Evolutionary conservation across 176 grass and related monocot genomes (phyloP).

Genomic region (Oryza meridionalis): DNA sequence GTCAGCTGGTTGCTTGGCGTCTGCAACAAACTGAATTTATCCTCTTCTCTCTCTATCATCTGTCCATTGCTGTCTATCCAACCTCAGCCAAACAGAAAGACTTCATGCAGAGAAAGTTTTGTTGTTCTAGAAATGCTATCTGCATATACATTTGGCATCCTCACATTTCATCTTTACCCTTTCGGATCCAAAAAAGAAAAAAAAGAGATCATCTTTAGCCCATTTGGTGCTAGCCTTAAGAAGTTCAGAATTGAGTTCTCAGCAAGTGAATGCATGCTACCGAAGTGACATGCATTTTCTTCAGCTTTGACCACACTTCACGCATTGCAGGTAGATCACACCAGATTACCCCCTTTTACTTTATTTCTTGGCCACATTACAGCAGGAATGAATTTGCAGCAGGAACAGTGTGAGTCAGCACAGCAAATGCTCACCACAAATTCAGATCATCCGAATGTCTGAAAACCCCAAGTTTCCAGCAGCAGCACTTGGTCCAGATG

Average conservation of each 20-base stretch:
- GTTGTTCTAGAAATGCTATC: background rate
- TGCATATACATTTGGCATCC: background rate
- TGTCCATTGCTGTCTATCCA: background rate
- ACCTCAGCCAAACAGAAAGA: background rate
- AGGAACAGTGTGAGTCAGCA: background rate
- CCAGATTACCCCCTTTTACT: too few relatives aligned
- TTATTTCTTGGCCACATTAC: background rate
- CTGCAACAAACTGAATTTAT: background rate
- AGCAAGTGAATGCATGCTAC: background rate
- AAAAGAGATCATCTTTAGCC: too few relatives aligned
- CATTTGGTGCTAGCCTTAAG: background rate
- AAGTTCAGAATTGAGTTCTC: background rate
- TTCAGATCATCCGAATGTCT: background rate
- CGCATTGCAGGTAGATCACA: background rate
- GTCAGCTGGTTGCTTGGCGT: conserved; percentile 9
- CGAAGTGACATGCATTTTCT: background rate
- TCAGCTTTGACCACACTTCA: background rate
- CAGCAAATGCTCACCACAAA: background rate
- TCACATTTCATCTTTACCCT: background rate
- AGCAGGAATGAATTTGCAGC: background rate
- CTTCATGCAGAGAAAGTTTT: background rate
- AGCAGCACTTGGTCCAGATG: conserved; percentile 1
- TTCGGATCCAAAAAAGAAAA: too few relatives aligned
- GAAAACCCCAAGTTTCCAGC: background rate
- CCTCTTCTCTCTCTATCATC: background rate